Percentiles rank a stretch among this genome's conserved stretches.
These are phyloP conservation scores for Iodosphaeria phyllophila DNA, from an alignment of 2,329 filamentous ascomycete species.

Conservation along the genomic window DNA sequence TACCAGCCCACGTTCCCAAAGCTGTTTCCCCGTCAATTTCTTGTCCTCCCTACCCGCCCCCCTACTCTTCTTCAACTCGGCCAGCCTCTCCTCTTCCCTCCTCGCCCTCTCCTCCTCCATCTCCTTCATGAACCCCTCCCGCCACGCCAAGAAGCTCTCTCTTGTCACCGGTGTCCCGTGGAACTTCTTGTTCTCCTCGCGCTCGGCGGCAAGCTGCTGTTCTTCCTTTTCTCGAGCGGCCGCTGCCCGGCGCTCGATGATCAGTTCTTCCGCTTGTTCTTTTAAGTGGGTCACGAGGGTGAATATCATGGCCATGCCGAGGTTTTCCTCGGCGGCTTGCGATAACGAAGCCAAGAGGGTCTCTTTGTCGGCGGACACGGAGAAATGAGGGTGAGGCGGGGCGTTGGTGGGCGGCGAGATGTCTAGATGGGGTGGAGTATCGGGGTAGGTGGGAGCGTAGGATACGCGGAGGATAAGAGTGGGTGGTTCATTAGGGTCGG, in stretches of 20 bases:
- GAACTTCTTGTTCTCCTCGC: conserved; percentile 93
- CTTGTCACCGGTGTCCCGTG: conserved; percentile 77
- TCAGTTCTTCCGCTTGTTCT: conserved; percentile 73
- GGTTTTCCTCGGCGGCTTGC: conserved; percentile 70
- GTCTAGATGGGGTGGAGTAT: conserved; percentile 68
- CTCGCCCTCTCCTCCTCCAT: conserved; percentile 53
- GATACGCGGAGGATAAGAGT: conserved; percentile 66
- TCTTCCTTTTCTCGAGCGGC: conserved; percentile 39
- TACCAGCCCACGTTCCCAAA: conserved; percentile 60
- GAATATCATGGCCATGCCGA: conserved; percentile 97
- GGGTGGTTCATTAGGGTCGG: conserved; percentile 43
- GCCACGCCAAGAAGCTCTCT: conserved; percentile 73
- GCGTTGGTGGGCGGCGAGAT: conserved; percentile 56
- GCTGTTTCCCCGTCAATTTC: conserved; percentile 52
- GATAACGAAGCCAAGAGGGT: conserved; percentile 51
- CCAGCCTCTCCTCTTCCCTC: conserved; percentile 59
- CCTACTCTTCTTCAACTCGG: conserved; percentile 65
- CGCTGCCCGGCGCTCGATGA: conserved; percentile 52
- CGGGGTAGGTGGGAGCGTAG: conserved; percentile 83
- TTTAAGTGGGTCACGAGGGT: conserved; percentile 75
- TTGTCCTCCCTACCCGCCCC: conserved; percentile 61
- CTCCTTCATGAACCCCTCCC: conserved; percentile 58
- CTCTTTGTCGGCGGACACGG: conserved; percentile 62
- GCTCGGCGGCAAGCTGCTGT: conserved; percentile 41
- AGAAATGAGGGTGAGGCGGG: conserved; percentile 52